These are phyloP conservation scores for Corylus americana DNA, from an alignment of 306 rosid genomes.

Conservation along the genomic window DNA sequence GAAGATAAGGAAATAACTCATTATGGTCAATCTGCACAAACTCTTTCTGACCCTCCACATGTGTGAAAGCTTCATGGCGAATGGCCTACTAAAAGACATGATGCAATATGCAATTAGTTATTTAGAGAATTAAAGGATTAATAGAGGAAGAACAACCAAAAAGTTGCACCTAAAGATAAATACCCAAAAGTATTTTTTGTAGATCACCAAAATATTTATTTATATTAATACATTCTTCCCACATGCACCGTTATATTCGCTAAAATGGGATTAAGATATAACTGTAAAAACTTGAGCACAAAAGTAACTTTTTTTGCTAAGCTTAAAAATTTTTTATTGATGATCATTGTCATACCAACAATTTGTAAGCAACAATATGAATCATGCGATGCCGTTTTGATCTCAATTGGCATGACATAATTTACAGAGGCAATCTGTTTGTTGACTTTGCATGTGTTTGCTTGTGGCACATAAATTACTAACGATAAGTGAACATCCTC, in stretches of 20 bases:
- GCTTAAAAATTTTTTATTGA: neutral
- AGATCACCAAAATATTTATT: neutral
- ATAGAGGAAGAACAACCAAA: conserved; percentile 9
- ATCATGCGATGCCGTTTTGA: neutral
- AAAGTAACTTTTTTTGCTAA: neutral
- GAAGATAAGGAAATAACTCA: conserved; percentile 90
- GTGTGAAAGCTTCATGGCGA: conserved; percentile 99
- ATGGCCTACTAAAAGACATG: conserved; percentile 87
- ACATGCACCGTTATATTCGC: neutral
- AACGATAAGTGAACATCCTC: neutral
- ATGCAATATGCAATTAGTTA: conserved; percentile 47
- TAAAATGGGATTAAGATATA: neutral
- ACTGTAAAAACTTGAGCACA: neutral
- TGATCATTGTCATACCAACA: neutral
- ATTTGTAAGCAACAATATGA: neutral
- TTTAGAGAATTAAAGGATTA: neutral
- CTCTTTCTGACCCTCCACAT: conserved; percentile 91
- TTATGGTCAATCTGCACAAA: conserved; percentile 93
- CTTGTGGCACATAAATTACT: neutral
- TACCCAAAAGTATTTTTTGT: neutral
- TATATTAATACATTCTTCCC: neutral
- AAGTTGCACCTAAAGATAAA: neutral
- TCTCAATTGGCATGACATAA: neutral
- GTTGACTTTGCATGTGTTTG: neutral
- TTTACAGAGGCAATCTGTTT: neutral